Evolutionary conservation across 139 green algal genomes (phyloP), one percentile per base, ranked within the genome.

Genomic region (Chlorella sp.): DNA sequence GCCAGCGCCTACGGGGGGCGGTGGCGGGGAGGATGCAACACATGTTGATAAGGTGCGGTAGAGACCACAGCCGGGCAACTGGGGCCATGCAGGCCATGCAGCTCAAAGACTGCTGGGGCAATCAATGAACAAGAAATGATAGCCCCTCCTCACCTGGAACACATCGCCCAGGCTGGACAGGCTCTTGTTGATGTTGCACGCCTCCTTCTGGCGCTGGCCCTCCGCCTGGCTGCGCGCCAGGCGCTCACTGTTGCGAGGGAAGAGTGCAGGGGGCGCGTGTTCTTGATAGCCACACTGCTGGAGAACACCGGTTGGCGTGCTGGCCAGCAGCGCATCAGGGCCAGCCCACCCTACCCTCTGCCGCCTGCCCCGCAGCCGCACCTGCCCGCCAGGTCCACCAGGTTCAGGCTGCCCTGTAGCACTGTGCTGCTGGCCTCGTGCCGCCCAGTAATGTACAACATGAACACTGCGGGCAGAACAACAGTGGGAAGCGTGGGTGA

Each of bases 151-250:
- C 15, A 90, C 88, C 76, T 82, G 76, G 85, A 99, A 98, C 9
- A 99, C 95, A 76, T 98, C 95, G 0, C 95, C 95, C 47, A 99
- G 90, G 13, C 90, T 86, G 56, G 82, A 93, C 26, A 99, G 92
- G 30, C 86, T 94, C 90, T 97, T 96, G 92, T 99, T 99, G 90
- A 99, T 99, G 82, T 91, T 92, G 84, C 95, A 98, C 36, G 96
- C 94, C 92, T 99, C 97, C 83, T 95, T 96, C 84, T 94, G 92
- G 44, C 95, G 92, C 88, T 92, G 83, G 21, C 94, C 96, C 87
- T 96, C 93, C 3, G 91, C 96, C 79, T 92, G 68, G 60, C 88
- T 95, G 39, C 95, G 88, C 57, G 92, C 92, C 76, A 98, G 88
- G 7, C 95, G 91, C 89, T 98, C 95, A 79, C 94, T 97, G 92